Conservation (phyloP, 768 basidiomycete genomes). For the Chalciporus piperatus region DNA sequence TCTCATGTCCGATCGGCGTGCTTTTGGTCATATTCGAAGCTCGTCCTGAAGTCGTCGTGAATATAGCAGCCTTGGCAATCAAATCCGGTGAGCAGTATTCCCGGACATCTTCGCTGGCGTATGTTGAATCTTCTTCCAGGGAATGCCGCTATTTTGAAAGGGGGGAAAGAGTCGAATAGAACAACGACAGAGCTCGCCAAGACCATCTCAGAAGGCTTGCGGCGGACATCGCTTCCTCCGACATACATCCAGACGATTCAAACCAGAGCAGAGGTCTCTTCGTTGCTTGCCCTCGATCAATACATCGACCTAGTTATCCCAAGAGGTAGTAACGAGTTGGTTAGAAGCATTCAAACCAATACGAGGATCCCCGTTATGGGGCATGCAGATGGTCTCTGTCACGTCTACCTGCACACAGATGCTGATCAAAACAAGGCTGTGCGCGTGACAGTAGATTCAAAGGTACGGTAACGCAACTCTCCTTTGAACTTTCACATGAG, state of each 20-base stretch:
- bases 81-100: constrained; percentile 72
- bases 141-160: constrained; percentile 95
- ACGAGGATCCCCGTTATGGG: constrained; percentile 98
- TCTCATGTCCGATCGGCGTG: constrained; percentile 96
- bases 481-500: neutral
- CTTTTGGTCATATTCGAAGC: constrained; percentile 97
- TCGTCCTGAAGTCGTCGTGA: constrained; percentile 95
- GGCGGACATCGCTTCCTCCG: constrained; percentile 66
- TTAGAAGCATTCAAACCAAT: constrained; percentile 81
- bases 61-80: constrained; percentile 93
- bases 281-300: constrained; percentile 78
- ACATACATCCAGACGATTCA: constrained; percentile 91
- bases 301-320: constrained; percentile 98
- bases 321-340: constrained; percentile 88
- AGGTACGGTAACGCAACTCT: constrained; percentile 48
- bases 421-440: constrained; percentile 79
- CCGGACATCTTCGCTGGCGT: neutral
- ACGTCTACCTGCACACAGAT: constrained; percentile 81
- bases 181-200: constrained; percentile 75
- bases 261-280: constrained; percentile 86
- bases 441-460: constrained; percentile 83
- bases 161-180: constrained; percentile 89
- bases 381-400: constrained; percentile 95
- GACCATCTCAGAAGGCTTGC: constrained; percentile 76
- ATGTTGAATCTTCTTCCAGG: constrained; percentile 44